Evolutionary conservation across 768 basidiomycete genomes (phyloP), one percentile per base, ranked within the genome.

Genomic region (Rhodocollybia butyracea): DNA sequence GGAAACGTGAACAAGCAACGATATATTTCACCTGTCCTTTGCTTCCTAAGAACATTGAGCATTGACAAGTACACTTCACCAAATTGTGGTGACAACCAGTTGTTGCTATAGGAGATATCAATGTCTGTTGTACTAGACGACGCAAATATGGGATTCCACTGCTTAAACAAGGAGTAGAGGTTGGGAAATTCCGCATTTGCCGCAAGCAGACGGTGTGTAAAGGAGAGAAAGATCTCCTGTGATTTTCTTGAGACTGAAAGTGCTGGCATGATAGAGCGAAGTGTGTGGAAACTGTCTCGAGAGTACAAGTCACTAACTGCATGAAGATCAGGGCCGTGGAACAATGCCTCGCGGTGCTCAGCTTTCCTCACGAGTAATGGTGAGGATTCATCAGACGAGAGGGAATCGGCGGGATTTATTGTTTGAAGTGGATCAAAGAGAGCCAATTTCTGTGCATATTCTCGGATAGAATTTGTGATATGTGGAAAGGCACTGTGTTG

Each of bases 1-100:
- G 70, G 60, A 5, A 75, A 59, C 3, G 66, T 62, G 45, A 76
- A 76, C 11, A 64, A 46, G 31, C 27, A 26, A 10, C 4, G 27
- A n/a, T 46, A 46, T 13, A 19, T 26, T 8, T 40, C 64, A 55
- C 24, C 57, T 31, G 11, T 21, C 6, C 21, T 51, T 56, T 1
- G 51, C 15, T 26, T 41, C 27, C 13, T 10, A n/a, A 40, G 66
- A 67, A 22, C 65, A n/a, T 68, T 47, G 41, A 72, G 74, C 1
- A 63, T 42, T 13, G 63, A 51, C 31, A 74, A 54, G 63, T 70
- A 75, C 4, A 60, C 53, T 0, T 55, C 45, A 0, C 60, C 39
- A 7, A 71, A 59, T 29, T 54, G 7, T 0, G 59, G 64, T 0
- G 29, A 7, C 40, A 76, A 54, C 68, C 73, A 75, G 4, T 63